These are phyloP conservation scores for Calonectria pseudoreteaudii DNA, from an alignment of 2,329 filamentous ascomycete genomes.

Conservation along the genomic window DNA sequence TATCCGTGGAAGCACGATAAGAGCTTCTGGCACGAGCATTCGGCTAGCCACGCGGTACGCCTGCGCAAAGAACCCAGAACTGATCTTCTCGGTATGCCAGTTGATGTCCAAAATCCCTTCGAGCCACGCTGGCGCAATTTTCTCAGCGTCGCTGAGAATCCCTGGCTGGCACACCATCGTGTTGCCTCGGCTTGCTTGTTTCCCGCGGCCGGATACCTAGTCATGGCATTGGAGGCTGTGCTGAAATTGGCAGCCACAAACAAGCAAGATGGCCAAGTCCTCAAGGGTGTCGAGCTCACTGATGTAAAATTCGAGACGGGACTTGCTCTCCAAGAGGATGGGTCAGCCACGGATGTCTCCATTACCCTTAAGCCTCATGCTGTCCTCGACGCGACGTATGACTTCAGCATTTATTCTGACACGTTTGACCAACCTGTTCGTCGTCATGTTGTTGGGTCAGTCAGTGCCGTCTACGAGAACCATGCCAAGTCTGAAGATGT, in stretches of 20 bases:
- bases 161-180: constrained; percentile 55
- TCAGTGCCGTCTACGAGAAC: not conserved
- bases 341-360: not conserved
- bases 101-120: constrained; percentile 32
- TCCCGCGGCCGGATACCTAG: constrained; percentile 49
- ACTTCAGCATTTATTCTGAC: not conserved
- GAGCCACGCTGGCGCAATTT: constrained; percentile 44
- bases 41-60: constrained; percentile 42
- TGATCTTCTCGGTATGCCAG: constrained; percentile 52
- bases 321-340: not conserved
- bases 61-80: constrained; percentile 47
- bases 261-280: not conserved
- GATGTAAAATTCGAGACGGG: not conserved
- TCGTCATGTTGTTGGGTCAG: not conserved
- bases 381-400: not conserved
- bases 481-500: not conserved
- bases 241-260: not conserved
- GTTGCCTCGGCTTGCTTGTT: constrained; percentile 21
- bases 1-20: constrained; percentile 52
- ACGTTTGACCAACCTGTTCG: not conserved
- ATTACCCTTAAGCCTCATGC: not conserved
- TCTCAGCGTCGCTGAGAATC: constrained; percentile 33
- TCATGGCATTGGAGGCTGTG: constrained; percentile 60
- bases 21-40: constrained; percentile 48
- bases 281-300: not conserved